Base-by-base conservation (phyloP, 2,329 filamentous ascomycete species). In the Alternaria brassicicola region DNA sequence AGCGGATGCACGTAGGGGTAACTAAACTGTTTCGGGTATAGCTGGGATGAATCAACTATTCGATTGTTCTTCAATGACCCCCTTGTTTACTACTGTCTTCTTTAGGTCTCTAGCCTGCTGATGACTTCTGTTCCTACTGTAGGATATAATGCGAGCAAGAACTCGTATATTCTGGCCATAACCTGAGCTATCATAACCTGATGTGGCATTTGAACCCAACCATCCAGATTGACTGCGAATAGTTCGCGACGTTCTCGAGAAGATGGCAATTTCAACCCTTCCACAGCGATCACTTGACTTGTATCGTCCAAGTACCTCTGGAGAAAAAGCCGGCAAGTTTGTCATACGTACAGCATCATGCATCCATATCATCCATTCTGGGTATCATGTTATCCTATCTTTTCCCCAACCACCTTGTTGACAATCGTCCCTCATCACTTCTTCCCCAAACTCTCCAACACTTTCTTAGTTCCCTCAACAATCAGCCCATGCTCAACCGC, bases 401-500 rank as follows among this genome's bases (percentile, higher is more conserved):
- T 30, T 12, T 17, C 28, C 19, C 10, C 33, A 49, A 28, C 23
- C 42, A 36, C 25, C 10, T n/a, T n/a, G n/a, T n/a, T n/a, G n/a
- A 21, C 33, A 26, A 35, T 2, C 12, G 17, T 9, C 25, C 30
- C 4, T 17, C 21, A 26, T 46, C 26, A 48, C 38, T 26, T 9
- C 35, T 61, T 64, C 49, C 62, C 47, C 13, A 80, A 62, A 57
- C 75, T 71, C 61, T 80, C 77, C 41, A 87, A 74, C 9, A 81
- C 81, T 67, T 75, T 79, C 62, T 76, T 81, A 33, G 89, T 88
- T 2, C 91, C 93, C 69, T 91, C 85, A 26, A 96, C 88, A 68
- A 97, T 92, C 65, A 93, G 78, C 62, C 84, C 82, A 80, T 94
- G 92, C 81, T 97, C 93, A 28, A 88, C 82, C 19, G 78, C 78